These are phyloP conservation scores for Pleurotus citrinopileatus DNA, from an alignment of 768 basidiomycete species.

Conservation along the genomic window DNA sequence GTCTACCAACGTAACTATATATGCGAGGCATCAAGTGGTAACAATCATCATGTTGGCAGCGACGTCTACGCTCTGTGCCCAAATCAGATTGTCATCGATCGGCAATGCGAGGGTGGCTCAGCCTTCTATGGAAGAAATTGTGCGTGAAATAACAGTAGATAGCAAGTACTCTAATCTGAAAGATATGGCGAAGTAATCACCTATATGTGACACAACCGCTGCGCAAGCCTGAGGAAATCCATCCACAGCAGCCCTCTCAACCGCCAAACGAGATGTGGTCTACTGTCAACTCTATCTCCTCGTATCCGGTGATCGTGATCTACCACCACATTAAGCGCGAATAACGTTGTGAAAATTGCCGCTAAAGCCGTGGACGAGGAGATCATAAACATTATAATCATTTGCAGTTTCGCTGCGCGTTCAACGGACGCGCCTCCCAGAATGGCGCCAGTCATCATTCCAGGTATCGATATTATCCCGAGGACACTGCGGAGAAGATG, in stretches of 20 bases:
- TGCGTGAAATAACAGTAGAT: too few species aligned
- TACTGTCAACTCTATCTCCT: slow-evolving; percentile 54
- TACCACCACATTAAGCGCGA: slow-evolving; percentile 59
- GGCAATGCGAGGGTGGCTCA: too few species aligned
- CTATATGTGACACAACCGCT: background rate
- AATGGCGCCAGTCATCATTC: slow-evolving; percentile 93
- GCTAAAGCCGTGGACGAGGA: slow-evolving; percentile 73
- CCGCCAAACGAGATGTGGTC: slow-evolving; percentile 23
- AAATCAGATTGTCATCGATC: too few species aligned
- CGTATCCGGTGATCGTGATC: slow-evolving; percentile 68
- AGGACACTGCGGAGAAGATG: slow-evolving; percentile 45
- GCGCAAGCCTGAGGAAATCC: slow-evolving; percentile 1
- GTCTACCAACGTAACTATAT: too few species aligned
- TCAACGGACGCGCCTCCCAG: slow-evolving; percentile 83
- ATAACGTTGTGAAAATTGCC: slow-evolving; percentile 59
- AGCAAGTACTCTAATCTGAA: too few species aligned
- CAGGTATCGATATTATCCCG: slow-evolving; percentile 75
- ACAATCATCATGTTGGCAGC: too few species aligned
- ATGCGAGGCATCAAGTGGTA: too few species aligned
- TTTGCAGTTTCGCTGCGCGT: slow-evolving; percentile 84
- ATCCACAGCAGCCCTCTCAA: slow-evolving; percentile 15
- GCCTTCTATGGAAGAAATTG: too few species aligned
- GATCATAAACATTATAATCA: slow-evolving; percentile 96
- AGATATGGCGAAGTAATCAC: background rate
- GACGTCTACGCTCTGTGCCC: too few species aligned